Conservation (phyloP, 2,329 filamentous ascomycete genomes). For the Hypoxylon sp. region DNA sequence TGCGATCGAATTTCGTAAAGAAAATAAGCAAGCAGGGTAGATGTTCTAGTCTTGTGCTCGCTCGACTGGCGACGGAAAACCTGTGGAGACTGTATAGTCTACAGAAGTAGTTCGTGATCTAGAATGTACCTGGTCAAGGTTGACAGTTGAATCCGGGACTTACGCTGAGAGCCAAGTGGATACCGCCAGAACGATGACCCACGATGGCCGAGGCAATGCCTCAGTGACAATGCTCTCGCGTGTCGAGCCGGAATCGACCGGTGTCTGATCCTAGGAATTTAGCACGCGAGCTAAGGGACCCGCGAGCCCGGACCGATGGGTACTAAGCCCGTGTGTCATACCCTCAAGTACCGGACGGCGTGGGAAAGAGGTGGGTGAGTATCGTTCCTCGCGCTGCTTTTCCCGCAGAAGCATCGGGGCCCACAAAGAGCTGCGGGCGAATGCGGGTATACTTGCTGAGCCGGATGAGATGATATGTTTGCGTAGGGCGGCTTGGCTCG, state of each 20-base stretch:
- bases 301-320: slow-evolving; percentile 26
- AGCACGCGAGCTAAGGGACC: slow-evolving; percentile 20
- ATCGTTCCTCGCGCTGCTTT: slow-evolving; percentile 17
- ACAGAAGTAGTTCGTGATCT: slow-evolving; percentile 1
- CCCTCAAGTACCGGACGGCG: slow-evolving; percentile 18
- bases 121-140: slow-evolving; percentile 9
- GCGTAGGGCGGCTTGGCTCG: slow-evolving; percentile 3
- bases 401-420: slow-evolving; percentile 23
- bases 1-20: slow-evolving; percentile 19
- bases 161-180: slow-evolving; percentile 16
- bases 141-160: slow-evolving; percentile 29
- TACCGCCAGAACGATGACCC: slow-evolving; percentile 2
- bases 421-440: slow-evolving; percentile 14
- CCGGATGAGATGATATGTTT: slow-evolving; percentile 13
- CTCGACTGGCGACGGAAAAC: slow-evolving; percentile 8
- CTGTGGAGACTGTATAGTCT: background rate
- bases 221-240: slow-evolving; percentile 12
- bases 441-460: slow-evolving; percentile 17
- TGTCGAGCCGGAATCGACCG: slow-evolving; percentile 26
- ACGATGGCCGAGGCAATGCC: slow-evolving; percentile 11
- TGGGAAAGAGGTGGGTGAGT: slow-evolving; percentile 7
- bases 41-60: slow-evolving; percentile 15
- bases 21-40: slow-evolving; percentile 18
- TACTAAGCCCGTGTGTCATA: slow-evolving; percentile 23
- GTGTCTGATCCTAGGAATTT: slow-evolving; percentile 12